Evolutionary conservation across 2,329 filamentous ascomycete genomes (phyloP).

Genomic region (Orbilia blumenaviensis): DNA sequence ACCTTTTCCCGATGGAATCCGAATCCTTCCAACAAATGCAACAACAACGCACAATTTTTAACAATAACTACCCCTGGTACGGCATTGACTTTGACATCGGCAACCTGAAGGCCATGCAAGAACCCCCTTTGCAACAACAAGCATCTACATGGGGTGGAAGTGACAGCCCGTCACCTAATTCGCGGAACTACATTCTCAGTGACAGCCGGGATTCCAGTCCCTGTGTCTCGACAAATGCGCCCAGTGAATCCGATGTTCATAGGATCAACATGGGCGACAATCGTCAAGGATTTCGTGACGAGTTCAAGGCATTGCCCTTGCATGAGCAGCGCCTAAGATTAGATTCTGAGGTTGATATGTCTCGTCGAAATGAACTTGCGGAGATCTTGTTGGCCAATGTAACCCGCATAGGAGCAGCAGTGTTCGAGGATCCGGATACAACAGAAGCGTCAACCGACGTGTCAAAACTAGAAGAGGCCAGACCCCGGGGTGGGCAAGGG

Average conservation of each 20-base stretch:
- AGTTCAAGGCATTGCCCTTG: constrained; percentile 15
- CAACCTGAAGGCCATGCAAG: neutral
- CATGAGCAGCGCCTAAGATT: constrained; percentile 14
- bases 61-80: neutral
- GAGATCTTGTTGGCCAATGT: constrained; percentile 21
- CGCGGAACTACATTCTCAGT: neutral
- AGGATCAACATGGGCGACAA: neutral
- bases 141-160: neutral
- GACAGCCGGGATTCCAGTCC: neutral
- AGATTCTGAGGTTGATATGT: neutral
- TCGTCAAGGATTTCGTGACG: neutral
- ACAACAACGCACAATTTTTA: constrained; percentile 13
- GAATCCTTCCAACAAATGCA: constrained; percentile 17
- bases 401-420: neutral
- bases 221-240: neutral
- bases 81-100: neutral
- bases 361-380: constrained; percentile 4
- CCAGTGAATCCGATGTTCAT: neutral
- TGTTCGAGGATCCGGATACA: neutral
- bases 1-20: constrained; percentile 2
- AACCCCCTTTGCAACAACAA: neutral
- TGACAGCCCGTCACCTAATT: neutral
- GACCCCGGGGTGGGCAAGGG: neutral
- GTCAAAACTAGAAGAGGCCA: neutral
- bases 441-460: neutral